Conservation (phyloP, 2,329 filamentous ascomycete species). For the Beauveria brongniartii region DNA sequence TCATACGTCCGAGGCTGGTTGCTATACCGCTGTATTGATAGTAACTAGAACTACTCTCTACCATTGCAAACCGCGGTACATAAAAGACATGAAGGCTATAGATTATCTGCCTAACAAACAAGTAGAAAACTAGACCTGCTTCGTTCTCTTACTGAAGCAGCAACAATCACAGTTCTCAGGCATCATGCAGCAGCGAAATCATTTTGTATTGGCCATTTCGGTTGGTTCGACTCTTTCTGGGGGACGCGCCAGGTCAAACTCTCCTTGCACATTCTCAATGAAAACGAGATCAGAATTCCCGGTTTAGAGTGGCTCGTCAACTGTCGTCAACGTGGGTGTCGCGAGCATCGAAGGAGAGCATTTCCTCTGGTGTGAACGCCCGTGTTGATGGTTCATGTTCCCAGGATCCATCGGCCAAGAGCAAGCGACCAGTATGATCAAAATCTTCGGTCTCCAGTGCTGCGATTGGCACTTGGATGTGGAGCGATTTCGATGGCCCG, state of each 20-base stretch:
- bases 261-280: neutral
- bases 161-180: neutral
- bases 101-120: neutral
- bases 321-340: neutral
- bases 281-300: neutral
- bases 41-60: neutral
- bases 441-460: slow-evolving; percentile 25
- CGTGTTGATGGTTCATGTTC: neutral
- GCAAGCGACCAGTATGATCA: neutral
- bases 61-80: neutral
- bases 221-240: too few relatives aligned
- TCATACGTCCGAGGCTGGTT: neutral
- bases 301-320: neutral
- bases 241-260: neutral
- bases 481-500: slow-evolving; percentile 30
- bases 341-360: neutral
- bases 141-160: neutral
- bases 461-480: slow-evolving; percentile 34
- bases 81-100: neutral
- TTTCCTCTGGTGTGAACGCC: neutral
- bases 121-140: neutral
- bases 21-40: neutral
- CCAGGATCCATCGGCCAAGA: neutral
- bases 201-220: too few relatives aligned
- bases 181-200: neutral